These are phyloP conservation scores for Isoetes taiwanensis DNA, from an alignment of 75 land plant species.

Conservation along the genomic window DNA sequence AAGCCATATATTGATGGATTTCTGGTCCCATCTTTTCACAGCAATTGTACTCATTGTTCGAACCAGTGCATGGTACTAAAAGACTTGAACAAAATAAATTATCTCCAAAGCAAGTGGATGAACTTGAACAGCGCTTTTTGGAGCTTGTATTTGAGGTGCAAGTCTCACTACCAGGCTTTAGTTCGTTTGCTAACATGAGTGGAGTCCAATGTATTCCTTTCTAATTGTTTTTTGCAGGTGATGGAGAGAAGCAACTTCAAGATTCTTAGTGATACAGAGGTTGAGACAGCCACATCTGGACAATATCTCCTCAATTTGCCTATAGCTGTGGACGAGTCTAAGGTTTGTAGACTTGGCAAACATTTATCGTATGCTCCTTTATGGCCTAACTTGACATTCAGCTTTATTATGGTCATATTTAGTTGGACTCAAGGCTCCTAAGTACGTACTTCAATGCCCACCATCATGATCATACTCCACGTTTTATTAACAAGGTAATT, in stretches of 20 bases:
- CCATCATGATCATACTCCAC: constrained; percentile 49
- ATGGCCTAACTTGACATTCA: neutral
- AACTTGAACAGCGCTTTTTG: constrained; percentile 70
- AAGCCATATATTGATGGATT: neutral
- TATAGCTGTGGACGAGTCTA: constrained; percentile 71
- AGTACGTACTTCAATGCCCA: constrained; percentile 47
- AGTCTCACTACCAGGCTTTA: neutral
- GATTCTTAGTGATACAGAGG: constrained; percentile 60
- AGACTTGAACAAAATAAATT: constrained; percentile 64
- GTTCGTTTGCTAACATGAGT: too few species aligned
- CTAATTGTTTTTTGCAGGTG: constrained; percentile 34
- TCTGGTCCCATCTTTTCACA: constrained; percentile 13
- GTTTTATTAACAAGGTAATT: constrained; percentile 70
- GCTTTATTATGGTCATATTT: constrained; percentile 10
- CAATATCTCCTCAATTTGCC: constrained; percentile 94
- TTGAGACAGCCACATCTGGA: constrained; percentile 65
- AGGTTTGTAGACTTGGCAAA: constrained; percentile 31
- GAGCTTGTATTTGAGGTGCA: constrained; percentile 63
- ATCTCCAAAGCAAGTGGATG: constrained; percentile 42
- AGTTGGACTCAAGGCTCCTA: constrained; percentile 74
- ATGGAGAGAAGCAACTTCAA: constrained; percentile 96
- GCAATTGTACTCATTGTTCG: constrained; percentile 94
- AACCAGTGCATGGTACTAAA: constrained; percentile 60
- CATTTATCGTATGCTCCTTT: neutral
- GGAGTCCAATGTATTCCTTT: neutral